Evolutionary conservation across 345 rosid species (phyloP), one percentile per base, ranked within the genome.

Genomic region (Eutrema japonicum): DNA sequence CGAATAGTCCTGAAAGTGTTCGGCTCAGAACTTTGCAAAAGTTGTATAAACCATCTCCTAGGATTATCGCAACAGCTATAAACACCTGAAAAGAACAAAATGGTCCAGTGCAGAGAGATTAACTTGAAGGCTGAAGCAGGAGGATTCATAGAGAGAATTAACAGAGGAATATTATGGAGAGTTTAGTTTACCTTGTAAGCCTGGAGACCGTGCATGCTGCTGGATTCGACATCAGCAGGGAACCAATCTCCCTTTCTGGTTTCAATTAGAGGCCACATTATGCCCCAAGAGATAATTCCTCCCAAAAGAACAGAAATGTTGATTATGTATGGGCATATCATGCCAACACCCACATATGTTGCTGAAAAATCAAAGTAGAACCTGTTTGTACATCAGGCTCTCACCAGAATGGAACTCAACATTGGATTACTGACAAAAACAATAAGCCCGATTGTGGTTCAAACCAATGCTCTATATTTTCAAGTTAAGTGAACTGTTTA

Each of bases 301-400:
- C 97, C 93, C 50, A 89, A 59, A 37, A 91, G 82, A 48, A 87
- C 66, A 6, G 95, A 91, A 49, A 89, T 10, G 79, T 91, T 89
- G 30, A 91, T 65, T 38, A 91, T 78, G 79, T 89, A 87, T 40
- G 91, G 93, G 55, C 95, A 91, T 51, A 89, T 89, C 97, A 92
- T 92, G 68, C 98, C 98, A 2, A 88, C 96, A 60, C 98, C 96
- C 56, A 92, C 87, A 38, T 89, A 92, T 33, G 89, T 88, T 48
- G 94, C 83, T 40, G 96, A 86, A 85, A 92, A 89, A 75, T 92
- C 96, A 63, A 92, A 89, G 82, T 68, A 88, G 80, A 92, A 92
- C 83, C 98, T 92, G 82, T 69, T 74, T 43, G 76, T 61, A 40
- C 55, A 35, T 45, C 71, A 76, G 79, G 42, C 52, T 76, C 71